These are phyloP conservation scores for Acacia concinna DNA, from an alignment of 331 rosid genomes.

Conservation along the genomic window DNA sequence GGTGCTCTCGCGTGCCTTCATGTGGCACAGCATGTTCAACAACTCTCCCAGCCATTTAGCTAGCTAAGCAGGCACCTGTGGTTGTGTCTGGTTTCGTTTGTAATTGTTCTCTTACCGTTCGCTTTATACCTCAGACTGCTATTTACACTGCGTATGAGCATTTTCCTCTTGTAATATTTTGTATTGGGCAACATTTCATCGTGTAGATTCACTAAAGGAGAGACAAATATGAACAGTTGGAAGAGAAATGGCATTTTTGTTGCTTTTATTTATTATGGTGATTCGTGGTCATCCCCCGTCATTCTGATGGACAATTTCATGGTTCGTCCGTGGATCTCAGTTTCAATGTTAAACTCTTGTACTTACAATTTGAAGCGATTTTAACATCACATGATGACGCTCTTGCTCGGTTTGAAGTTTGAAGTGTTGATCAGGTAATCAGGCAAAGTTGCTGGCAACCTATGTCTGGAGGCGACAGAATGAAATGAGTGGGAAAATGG, in stretches of 20 bases:
- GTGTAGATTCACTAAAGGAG: constrained; percentile 36
- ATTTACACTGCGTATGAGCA: background rate
- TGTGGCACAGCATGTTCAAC: constrained; percentile 99
- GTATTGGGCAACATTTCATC: constrained; percentile 23
- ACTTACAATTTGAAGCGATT: background rate
- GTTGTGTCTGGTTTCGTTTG: constrained; percentile 13
- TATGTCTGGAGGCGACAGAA: background rate
- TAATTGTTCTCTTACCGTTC: background rate
- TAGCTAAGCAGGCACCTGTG: constrained; percentile 40
- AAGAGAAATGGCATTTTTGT: background rate
- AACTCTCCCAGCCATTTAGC: constrained; percentile 92
- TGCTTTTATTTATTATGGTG: background rate
- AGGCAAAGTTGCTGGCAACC: background rate
- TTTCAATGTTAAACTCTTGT: background rate
- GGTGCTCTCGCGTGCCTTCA: constrained; percentile 93
- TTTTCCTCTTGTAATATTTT: constrained; percentile 31
- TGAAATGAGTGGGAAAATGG: background rate
- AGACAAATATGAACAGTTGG: background rate
- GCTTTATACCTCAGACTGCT: background rate
- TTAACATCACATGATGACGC: background rate
- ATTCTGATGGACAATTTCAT: background rate
- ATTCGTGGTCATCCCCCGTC: background rate
- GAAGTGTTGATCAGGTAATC: background rate
- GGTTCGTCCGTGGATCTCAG: background rate
- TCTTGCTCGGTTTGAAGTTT: background rate